Evolutionary conservation across 148 eudicot genomes (phyloP), one percentile per base, ranked within the genome.

Genomic region (Amaranthus palmeri): DNA sequence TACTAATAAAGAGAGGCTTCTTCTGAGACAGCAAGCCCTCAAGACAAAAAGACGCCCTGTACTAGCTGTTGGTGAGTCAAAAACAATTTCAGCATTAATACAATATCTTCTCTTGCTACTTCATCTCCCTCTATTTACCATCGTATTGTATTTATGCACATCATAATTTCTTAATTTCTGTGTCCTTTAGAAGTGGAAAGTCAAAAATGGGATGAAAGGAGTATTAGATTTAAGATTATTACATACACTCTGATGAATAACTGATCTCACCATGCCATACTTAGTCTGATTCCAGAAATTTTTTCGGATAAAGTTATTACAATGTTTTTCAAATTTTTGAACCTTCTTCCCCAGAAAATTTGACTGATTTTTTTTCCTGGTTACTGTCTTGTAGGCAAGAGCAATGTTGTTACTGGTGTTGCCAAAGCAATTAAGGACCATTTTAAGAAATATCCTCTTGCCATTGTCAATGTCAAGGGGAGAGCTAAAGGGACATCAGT

Each of bases 401-500:
- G 91, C 85, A 90, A 95, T 77, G 77, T 83, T 48, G 77, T 92
- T 25, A 79, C 84, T 75, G 97, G 97, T 47, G 82, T 90, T 67
- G 99, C 93, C 49, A 90, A 87, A 83, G 75, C 96, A 43, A 88
- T 95, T 65, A 88, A 82, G 72, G 81, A 79, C 45, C 97, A 92
- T 80, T 95, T 95, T 74, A 77, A 86, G 82, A 90, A 86, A 80
- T 72, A 95, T 79, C 92, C 97, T 74, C 85, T 92, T 69, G 99
- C 91, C 47, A 86, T 95, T 50, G 93, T 95, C 60, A 92, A 90
- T 78, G 86, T 95, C 69, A 92, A 95, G 85, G 97, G 92, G 73
- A 85, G 97, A 80, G 97, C 96, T 61, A 87, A 89, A 79, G 99
- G 96, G 76, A 89, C 96, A 70, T 92, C 97, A 17, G 90, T 84